Base-by-base conservation (phyloP, 345 rosid genomes). In the Bretschneidera sinensis region DNA sequence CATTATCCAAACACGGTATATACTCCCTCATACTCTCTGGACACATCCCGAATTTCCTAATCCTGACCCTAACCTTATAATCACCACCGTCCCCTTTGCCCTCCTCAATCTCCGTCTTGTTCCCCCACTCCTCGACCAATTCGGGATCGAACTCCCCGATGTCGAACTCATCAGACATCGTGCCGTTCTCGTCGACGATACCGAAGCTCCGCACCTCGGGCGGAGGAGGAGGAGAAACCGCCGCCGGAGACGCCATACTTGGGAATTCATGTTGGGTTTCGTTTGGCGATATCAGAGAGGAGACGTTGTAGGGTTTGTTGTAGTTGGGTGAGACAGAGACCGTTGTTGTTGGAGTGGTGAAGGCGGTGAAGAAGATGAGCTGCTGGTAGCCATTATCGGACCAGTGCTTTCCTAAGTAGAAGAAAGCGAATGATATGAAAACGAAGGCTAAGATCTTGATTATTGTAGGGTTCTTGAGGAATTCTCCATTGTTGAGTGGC, bases 1-100 rank as follows among this genome's bases (percentile, higher is more conserved):
- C 84, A 53, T 94, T 88, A 71, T 91, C 99, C 76, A 94, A 69
- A 72, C 99, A 90, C 15, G 96, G 99, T 63, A 90, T 88, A 55
- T 80, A 74, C 77, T 94, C 97, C 62, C 79, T 78, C 97, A 78
- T 75, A 17, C 65, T 76, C 84, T 59, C 80, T 5, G 70, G 28
- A 66, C 99, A 94, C n/a, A 77, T 63, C 65, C 48, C 74, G 53
- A 74, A 88, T 51, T 53, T 78, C 73, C 50, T 67, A 54, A 80
- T 57, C 67, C 34, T 64, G 23, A 71, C 70, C 65, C 75, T 76
- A 57, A n/a, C 53, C 14, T 70, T 55, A 23, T 58, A 25, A 8
- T 24, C 63, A 4, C 39, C 69, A 1, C 21, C 72, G 45, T 43
- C 77, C 34, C 51, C 57, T 59, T 54, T 20, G 31, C 52, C 69